Percentiles rank a stretch among this genome's conserved stretches.
These are phyloP conservation scores for Aspergillus incahuasiensis DNA, from an alignment of 495 filamentous ascomycete genomes.

Conservation along the genomic window DNA sequence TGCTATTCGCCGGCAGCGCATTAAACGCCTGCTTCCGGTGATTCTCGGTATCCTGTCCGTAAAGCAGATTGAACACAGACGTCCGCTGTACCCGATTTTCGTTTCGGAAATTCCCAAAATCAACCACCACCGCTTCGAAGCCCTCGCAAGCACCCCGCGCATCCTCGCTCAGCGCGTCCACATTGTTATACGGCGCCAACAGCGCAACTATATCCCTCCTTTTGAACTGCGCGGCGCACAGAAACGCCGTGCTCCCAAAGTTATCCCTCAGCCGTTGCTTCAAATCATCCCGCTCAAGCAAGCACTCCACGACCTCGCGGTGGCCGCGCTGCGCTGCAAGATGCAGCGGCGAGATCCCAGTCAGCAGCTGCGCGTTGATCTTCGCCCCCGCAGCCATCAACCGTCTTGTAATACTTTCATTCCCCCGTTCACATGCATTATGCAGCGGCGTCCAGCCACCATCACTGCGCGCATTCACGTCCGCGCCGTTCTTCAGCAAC, in stretches of 20 bases:
- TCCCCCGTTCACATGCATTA: slow-evolving; percentile 56
- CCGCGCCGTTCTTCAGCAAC: slow-evolving; percentile 48
- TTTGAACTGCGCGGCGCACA: slow-evolving; percentile 56
- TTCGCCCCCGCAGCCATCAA: slow-evolving; percentile 50
- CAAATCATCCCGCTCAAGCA: slow-evolving; percentile 44
- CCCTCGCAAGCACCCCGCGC: slow-evolving; percentile 54
- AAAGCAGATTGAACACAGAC: slow-evolving; percentile 58
- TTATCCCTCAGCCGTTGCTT: slow-evolving; percentile 50
- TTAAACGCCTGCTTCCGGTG: slow-evolving; percentile 45
- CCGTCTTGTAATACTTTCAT: slow-evolving; percentile 42
- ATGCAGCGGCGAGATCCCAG: slow-evolving; percentile 60
- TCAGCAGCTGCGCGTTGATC: slow-evolving; percentile 51
- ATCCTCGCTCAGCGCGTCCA: slow-evolving; percentile 47
- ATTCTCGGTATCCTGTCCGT: slow-evolving; percentile 55
- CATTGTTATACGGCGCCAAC: slow-evolving; percentile 51
- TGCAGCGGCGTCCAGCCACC: slow-evolving; percentile 62
- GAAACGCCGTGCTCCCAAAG: slow-evolving; percentile 58
- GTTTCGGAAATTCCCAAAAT: slow-evolving; percentile 65
- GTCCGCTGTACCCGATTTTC: slow-evolving; percentile 51
- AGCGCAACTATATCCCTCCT: slow-evolving; percentile 53
- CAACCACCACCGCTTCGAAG: slow-evolving; percentile 64
- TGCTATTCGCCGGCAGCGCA: slow-evolving; percentile 49
- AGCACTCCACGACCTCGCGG: slow-evolving; percentile 50
- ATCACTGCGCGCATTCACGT: slow-evolving; percentile 54
- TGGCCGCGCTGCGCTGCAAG: slow-evolving; percentile 57